phyloP scores from a whole-genome alignment of 2,329 filamentous ascomycete genomes.

The Aureobasidium sp. region DNA sequence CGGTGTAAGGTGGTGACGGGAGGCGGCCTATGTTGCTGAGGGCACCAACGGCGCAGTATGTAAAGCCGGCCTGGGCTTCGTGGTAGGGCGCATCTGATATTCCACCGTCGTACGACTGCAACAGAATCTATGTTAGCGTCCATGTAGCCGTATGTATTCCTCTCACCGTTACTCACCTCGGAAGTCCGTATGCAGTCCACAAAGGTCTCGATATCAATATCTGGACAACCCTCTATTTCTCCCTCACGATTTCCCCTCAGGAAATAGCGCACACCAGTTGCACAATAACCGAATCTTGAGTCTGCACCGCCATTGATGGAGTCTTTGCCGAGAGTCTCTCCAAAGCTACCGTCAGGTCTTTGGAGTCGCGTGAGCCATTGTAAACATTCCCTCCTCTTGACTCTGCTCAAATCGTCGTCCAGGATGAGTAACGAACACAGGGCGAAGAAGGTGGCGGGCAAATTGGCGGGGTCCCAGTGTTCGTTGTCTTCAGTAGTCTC shows the following conservation, averaged over 20 bases:
- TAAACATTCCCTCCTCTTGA: conserved; percentile 62
- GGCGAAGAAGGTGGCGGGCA: conserved; percentile 86
- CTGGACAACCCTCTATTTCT: conserved; percentile 51
- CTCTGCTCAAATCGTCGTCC: conserved; percentile 53
- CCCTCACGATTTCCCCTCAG: conserved; percentile 57
- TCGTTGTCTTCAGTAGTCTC: conserved; percentile 45
- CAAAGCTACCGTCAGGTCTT: conserved; percentile 81
- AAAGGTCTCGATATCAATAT: conserved; percentile 67
- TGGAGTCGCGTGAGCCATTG: conserved; percentile 71
- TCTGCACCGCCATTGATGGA: conserved; percentile 72
- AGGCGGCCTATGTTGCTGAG: conserved; percentile 67
- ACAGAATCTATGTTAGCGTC: conserved; percentile 5
- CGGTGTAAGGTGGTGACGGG: conserved; percentile 20
- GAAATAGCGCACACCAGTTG: conserved; percentile 74
- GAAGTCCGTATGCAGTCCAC: conserved; percentile 63
- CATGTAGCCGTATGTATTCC: not conserved
- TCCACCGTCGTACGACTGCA: conserved; percentile 74
- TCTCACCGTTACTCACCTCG: conserved; percentile 28
- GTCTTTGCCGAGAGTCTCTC: conserved; percentile 62
- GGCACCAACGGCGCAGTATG: conserved; percentile 77
- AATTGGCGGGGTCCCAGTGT: conserved; percentile 66
- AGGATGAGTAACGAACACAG: conserved; percentile 64
- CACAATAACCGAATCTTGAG: conserved; percentile 82
- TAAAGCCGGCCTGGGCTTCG: conserved; percentile 85
- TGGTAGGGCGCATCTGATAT: conserved; percentile 70